phyloP scores from a whole-genome alignment of 345 rosid species.

The Salix brachista region DNA sequence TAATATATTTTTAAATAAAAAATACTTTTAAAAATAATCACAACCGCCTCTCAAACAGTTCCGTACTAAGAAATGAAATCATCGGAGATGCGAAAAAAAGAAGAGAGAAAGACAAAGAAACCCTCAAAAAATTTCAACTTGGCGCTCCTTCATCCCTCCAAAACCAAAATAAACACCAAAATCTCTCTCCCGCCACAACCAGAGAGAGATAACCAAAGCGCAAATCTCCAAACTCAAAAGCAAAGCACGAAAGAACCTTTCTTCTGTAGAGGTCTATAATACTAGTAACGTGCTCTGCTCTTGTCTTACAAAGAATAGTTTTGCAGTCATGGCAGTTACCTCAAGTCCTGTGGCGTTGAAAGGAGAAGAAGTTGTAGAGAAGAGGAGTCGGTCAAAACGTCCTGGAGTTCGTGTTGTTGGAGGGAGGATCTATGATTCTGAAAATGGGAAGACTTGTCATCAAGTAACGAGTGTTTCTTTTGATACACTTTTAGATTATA shows the following conservation, averaged over 20 bases:
- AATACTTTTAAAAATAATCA: too few relatives aligned
- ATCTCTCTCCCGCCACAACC: conserved; percentile 7
- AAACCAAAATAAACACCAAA: background rate
- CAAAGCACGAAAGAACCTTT: background rate
- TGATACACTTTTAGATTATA: background rate
- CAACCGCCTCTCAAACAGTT: too few relatives aligned
- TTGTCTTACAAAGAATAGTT: background rate
- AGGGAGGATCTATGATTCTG: conserved; percentile 51
- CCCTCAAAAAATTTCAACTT: conserved; percentile 2
- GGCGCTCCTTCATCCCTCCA: conserved; percentile 19
- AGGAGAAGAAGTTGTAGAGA: conserved; percentile 3
- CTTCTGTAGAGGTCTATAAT: background rate
- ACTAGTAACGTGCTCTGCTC: background rate
- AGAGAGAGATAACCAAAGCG: conserved; percentile 1
- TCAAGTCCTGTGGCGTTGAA: conserved; percentile 13
- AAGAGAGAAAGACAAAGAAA: background rate
- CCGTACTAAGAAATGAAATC: background rate
- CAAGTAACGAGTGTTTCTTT: conserved; percentile 40
- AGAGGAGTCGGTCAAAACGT: conserved; percentile 27
- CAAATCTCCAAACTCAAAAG: background rate
- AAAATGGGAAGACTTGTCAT: conserved; percentile 68
- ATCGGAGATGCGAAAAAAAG: background rate
- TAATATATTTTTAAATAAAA: too few relatives aligned
- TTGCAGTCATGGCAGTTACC: conserved; percentile 25
- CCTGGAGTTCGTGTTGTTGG: conserved; percentile 50